Evolutionary conservation across 108 stramenopile genomes (phyloP), one percentile per base, ranked within the genome.

Genomic region (Aurantiochytrium sp.): DNA sequence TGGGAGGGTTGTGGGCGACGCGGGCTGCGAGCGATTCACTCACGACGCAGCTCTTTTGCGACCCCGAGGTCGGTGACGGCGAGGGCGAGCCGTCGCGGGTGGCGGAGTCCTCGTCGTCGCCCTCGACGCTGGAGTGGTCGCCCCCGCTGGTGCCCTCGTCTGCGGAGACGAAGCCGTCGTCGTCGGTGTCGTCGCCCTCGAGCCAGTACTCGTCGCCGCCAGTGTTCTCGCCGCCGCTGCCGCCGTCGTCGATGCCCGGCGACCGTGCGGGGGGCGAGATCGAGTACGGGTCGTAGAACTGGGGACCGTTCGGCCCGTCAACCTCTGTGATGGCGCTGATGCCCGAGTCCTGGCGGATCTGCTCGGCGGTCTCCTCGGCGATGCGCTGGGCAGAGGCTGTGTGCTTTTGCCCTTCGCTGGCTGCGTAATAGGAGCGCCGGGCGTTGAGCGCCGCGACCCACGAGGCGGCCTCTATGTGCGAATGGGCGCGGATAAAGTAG

Each of bases 151-250:
- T 42, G 39, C 73, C 73, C 3, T 81, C 73, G 1, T 81, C 73
- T 24, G 42, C 73, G 30, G 73, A 48, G 36, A 81, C 45, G 32
- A 81, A 81, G 27, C 73, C 73, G 32, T 81, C 73, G 45, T 81
- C 73, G 45, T 81, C 73, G 8, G 73, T 81, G 73, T 81, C 73
- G 0, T 48, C 73, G 1, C 73, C 39, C 73, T 81, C 73, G 73
- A 48, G 42, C 73, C 73, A 81, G 42, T 48, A 81, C 42, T 81
- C 73, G n/a, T 81, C 73, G 10, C 19, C 15, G 45, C 10, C 17
- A 24, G 8, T 19, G 32, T 6, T 65, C 8, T 34, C 34, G 24
- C 6, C 8, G 27, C 10, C 24, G 27, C 34, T 19, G 59, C 32
- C 27, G 50, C 10, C 19, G 22, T 8, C 19, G 8, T 65, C 59